Conservation (phyloP, 805 yeast genomes). For the Ogataea minuta region DNA sequence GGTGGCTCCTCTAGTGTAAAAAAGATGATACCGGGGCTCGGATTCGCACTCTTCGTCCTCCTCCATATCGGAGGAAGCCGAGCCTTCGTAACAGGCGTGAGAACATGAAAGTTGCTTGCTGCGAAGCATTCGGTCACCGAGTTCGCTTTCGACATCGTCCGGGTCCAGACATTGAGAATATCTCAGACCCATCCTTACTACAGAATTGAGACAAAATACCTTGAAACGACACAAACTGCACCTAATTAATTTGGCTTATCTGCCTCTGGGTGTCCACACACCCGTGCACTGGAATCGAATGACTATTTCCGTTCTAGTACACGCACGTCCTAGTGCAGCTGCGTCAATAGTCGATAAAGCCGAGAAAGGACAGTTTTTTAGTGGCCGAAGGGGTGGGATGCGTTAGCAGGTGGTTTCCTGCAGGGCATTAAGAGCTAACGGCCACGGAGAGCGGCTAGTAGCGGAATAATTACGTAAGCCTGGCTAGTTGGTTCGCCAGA, state of each 20-base stretch:
- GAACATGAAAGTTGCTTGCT: conserved; percentile 11
- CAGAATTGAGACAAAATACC: neutral
- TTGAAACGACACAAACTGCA: conserved; percentile 1
- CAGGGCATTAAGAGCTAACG: neutral
- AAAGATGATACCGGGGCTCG: conserved; percentile 11
- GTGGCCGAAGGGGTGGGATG: too few species aligned
- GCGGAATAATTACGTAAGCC: neutral
- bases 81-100: conserved; percentile 15
- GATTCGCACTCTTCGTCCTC: conserved; percentile 17
- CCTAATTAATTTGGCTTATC: conserved; percentile 7
- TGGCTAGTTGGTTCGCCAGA: too few species aligned
- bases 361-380: neutral
- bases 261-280: conserved; percentile 2
- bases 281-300: conserved; percentile 4
- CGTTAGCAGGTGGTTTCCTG: too few species aligned
- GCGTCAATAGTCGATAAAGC: conserved; percentile 7
- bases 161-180: conserved; percentile 42
- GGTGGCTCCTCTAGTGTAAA: conserved; percentile 12
- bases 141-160: conserved; percentile 20
- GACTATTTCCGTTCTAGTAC: neutral
- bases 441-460: neutral
- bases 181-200: conserved; percentile 43
- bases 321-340: conserved; percentile 4
- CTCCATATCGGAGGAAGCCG: conserved; percentile 13
- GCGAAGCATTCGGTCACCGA: conserved; percentile 10